These are phyloP conservation scores for Ambrosiella xylebori DNA, from an alignment of 2,329 filamentous ascomycete species.

Conservation along the genomic window DNA sequence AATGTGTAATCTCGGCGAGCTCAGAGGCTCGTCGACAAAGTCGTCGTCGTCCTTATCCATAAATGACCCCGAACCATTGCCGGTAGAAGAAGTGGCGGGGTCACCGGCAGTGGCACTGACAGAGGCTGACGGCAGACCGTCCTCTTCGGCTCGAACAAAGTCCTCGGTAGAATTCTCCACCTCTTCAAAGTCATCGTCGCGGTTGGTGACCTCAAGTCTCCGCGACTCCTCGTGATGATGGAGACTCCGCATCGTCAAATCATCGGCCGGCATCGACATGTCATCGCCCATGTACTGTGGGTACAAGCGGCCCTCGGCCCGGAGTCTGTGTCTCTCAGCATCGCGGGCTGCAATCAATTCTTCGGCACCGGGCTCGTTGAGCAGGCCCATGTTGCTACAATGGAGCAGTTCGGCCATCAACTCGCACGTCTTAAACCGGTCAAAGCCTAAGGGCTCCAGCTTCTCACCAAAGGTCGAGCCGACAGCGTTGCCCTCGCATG, in stretches of 20 bases:
- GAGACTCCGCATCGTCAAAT: conserved; percentile 40
- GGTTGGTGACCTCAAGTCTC: conserved; percentile 63
- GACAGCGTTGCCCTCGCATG: conserved; percentile 55
- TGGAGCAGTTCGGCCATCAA: conserved; percentile 94
- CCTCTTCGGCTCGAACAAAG: conserved; percentile 61
- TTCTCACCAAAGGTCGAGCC: conserved; percentile 78
- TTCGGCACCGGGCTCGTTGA: conserved; percentile 85
- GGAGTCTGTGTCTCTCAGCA: conserved; percentile 60
- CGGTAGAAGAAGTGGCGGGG: no score
- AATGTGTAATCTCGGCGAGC: conserved; percentile 42
- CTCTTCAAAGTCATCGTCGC: conserved; percentile 85
- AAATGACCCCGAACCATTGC: conserved; percentile 25
- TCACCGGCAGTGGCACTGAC: no score
- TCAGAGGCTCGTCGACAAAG: conserved; percentile 63
- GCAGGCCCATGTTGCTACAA: conserved; percentile 93
- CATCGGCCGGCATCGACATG: conserved; percentile 30
- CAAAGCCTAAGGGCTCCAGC: conserved; percentile 89
- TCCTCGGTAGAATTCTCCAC: conserved; percentile 49
- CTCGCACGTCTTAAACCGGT: conserved; percentile 97
- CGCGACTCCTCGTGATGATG: conserved; percentile 34
- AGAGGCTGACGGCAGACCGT: conserved; percentile 49
- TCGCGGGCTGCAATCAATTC: conserved; percentile 69
- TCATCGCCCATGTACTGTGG: conserved; percentile 23
- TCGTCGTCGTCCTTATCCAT: conserved; percentile 51
- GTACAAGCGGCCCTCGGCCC: conserved; percentile 55